Evolutionary conservation across 495 filamentous ascomycete genomes (phyloP), one percentile per base, ranked within the genome.

Genomic region (Talaromyces ruber): DNA sequence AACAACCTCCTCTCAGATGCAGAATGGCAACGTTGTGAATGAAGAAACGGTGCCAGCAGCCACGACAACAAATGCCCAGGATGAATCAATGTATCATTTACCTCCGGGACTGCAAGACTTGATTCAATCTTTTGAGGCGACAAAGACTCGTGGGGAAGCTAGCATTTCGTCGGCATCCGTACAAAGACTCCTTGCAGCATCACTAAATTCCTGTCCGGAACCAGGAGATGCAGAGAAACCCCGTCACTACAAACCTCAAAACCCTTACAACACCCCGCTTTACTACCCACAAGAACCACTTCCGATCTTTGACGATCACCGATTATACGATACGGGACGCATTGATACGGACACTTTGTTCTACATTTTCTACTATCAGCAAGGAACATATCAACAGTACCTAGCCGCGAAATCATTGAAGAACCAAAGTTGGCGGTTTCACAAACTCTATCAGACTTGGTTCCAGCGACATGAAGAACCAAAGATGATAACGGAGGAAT

Each of bases 371-470:
- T 98, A 98, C 78, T 98, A 98, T 78, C 89, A 93, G 24, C 94
- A 98, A 68, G 91, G 90, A 21, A 91, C 92, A 0, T 94, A 96
- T 70, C 92, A 97, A 69, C 94, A 98, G 70, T 97, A 92, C 67
- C 80, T 98, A n/a, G 91, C 94, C 0, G 94, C 95, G 5, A 96
- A 96, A 74, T 90, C 94, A 21, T 76, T 98, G 32, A 98, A 98
- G 69, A 88, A 89, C 64, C 93, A 98, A 73, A 98, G 94, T 70
- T 98, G 94, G 94, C 82, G 94, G 32, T 98, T 98, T 73, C 94
- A 98, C 72, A 98, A 98, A 76, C 94, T 97, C 71, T 98, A 98
- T 71, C 94, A 98, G 72, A 98, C 94, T 9, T 98, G 94, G 94
- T 98, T 98, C 65, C 94, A 98, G 74, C 82, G 94, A 45, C 94